A percentile compares a stretch with the other conserved stretches of the same genome.
Evolutionary conservation across 345 rosid genomes (phyloP).

Genomic region (Brassica nigra): DNA sequence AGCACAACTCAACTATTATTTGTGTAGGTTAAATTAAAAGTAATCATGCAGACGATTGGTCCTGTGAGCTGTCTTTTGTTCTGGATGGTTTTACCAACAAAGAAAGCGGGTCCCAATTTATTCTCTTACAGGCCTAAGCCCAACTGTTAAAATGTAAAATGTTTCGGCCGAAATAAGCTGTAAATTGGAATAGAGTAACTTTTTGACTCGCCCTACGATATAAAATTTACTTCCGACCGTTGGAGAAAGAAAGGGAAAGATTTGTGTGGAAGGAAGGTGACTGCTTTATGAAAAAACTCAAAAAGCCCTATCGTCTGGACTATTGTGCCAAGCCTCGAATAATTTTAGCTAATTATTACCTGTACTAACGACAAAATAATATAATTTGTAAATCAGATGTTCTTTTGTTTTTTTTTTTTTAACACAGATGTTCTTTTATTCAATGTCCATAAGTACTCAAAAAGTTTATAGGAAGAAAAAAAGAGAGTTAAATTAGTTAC

Average conservation of each 20-base stretch:
- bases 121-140: not conserved
- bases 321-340: slow-evolving; percentile 19
- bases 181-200: not conserved
- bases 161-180: not conserved
- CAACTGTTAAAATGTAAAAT: not conserved
- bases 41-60: not conserved
- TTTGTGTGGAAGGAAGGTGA: slow-evolving; percentile 15
- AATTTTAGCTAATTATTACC: not conserved
- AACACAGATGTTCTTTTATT: not conserved
- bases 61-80: not conserved
- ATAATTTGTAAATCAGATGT: not conserved
- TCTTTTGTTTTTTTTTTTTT: not conserved
- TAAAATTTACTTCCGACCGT: slow-evolving; percentile 22
- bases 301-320: not conserved
- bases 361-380: slow-evolving; percentile 12
- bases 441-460: not conserved
- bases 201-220: not conserved
- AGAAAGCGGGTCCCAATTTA: not conserved
- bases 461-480: not conserved
- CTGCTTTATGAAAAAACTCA: slow-evolving; percentile 30
- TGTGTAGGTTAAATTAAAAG: not conserved
- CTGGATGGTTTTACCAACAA: not conserved
- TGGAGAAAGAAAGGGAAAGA: not conserved
- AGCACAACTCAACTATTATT: not conserved
- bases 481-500: no score